Base-by-base conservation (phyloP, 164 flowering plant species). In the Nelumbo lutea region DNA sequence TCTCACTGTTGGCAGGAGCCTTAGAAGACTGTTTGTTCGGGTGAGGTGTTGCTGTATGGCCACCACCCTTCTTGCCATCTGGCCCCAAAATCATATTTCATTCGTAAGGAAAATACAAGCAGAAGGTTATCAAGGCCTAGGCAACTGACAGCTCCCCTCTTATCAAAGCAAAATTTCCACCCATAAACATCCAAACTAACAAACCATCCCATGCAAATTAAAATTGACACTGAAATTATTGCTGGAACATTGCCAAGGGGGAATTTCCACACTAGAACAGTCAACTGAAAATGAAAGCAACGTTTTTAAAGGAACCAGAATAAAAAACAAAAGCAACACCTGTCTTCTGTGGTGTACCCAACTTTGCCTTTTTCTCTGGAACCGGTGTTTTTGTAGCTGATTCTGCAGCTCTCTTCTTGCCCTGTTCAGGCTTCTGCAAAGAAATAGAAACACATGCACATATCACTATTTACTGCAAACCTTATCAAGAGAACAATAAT, bases 341-440 rank as follows among this genome's bases (percentile, higher is more conserved):
- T 76, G 87, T 70, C 78, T 89, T 89, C 62, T 79, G 79, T 45
- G 93, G 88, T n/a, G 93, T 85, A 4, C 63, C 80, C 39, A 90
- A 60, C 72, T 88, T 87, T 11, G 84, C 87, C 82, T 89, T 91
- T 79, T 89, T 91, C 39, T 76, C 87, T 9, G 82, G 68, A 42
- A 61, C 78, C 68, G 89, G 84, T 1, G 86, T 80, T 76, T 83
- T 83, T 0, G 52, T 46, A 46, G 80, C 76, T 72, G 91, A 71
- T 40, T 79, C 87, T 9, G 75, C 68, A 56, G 84, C 64, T 65
- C 97, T 83, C 79, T 91, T 91, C 82, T 84, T 89, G 78, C 79
- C 63, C 5, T 55, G 61, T 64, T 70, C 79, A 67, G 67, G 78
- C 89, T 87, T 64, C 56, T 6, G 4, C 68, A 15, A 39, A 2